Evolutionary conservation across 345 rosid genomes (phyloP).

Genomic region (Populus euphratica): DNA sequence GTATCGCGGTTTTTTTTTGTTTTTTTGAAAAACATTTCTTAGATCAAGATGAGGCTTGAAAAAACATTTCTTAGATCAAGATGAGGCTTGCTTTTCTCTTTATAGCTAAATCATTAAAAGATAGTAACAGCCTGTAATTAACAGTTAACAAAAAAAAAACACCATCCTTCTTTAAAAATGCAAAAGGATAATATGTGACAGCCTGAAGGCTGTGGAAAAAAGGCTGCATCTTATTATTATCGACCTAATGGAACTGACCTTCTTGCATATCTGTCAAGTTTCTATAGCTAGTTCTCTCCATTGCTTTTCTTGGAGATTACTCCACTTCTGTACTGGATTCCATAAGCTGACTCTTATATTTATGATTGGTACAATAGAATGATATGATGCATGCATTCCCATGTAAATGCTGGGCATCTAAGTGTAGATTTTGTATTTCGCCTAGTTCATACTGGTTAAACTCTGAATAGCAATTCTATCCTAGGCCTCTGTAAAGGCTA

Average conservation of each 20-base stretch:
- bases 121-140: not conserved
- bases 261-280: not conserved
- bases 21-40: not conserved
- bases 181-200: not conserved
- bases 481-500: conserved; percentile 51
- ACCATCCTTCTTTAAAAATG: too few relatives aligned
- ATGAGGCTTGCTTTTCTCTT: not conserved
- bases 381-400: not conserved
- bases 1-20: too few relatives aligned
- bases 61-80: not conserved
- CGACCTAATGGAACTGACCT: not conserved
- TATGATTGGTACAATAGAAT: not conserved
- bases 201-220: not conserved
- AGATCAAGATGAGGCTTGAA: not conserved
- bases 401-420: not conserved
- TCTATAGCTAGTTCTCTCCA: not conserved
- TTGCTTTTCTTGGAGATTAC: not conserved
- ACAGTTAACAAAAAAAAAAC: not conserved
- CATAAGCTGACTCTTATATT: not conserved
- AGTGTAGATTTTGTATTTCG: not conserved
- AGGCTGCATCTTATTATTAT: not conserved
- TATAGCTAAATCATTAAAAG: not conserved
- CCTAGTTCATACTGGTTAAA: not conserved
- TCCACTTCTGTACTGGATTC: not conserved
- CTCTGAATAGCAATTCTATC: conserved; percentile 2